phyloP scores from a whole-genome alignment of 352 stramenopile species.

The Phytophthora tentaculata region DNA sequence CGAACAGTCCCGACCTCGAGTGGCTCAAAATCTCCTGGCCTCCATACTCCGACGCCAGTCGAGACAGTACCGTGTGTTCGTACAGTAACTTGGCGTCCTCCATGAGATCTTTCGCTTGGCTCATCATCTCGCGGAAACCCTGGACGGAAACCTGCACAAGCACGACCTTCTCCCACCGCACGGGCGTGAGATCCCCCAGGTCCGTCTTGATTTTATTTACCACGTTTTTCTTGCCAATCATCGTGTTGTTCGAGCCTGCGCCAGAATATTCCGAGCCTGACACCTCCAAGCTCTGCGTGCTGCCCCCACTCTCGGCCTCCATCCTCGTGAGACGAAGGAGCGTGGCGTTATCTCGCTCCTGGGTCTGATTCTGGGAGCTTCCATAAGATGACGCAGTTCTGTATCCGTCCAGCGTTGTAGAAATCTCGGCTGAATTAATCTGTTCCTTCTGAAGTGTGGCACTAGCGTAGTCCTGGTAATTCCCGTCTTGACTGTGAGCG shows the following conservation, averaged over 20 bases:
- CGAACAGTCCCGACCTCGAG: slow-evolving; percentile 75
- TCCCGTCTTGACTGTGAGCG: slow-evolving; percentile 6
- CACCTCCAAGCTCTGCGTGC: slow-evolving; percentile 31
- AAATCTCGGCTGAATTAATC: slow-evolving; percentile 21
- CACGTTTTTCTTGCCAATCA: slow-evolving; percentile 54
- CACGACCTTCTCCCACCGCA: slow-evolving; percentile 85
- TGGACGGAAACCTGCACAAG: slow-evolving; percentile 87
- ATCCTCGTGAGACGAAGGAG: slow-evolving; percentile 28
- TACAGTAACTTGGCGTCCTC: slow-evolving; percentile 88
- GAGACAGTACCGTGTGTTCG: slow-evolving; percentile 85
- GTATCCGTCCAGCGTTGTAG: slow-evolving; percentile 11
- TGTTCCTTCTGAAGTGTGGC: slow-evolving; percentile 33
- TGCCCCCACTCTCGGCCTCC: slow-evolving; percentile 33
- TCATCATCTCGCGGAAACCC: slow-evolving; percentile 82
- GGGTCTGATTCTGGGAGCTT: slow-evolving; percentile 14
- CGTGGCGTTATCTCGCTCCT: slow-evolving; percentile 25
- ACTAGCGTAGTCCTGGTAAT: slow-evolving; percentile 20
- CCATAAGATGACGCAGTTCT: slow-evolving; percentile 11
- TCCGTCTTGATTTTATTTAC: slow-evolving; percentile 83
- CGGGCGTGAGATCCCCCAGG: slow-evolving; percentile 71
- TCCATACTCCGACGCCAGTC: slow-evolving; percentile 83
- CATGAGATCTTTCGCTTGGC: slow-evolving; percentile 82
- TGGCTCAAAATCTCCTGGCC: slow-evolving; percentile 85
- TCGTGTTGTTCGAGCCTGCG: slow-evolving; percentile 24
- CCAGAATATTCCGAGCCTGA: slow-evolving; percentile 45